These are phyloP conservation scores for Alternaria sp. DNA, from an alignment of 2,329 filamentous ascomycete species.

Conservation along the genomic window DNA sequence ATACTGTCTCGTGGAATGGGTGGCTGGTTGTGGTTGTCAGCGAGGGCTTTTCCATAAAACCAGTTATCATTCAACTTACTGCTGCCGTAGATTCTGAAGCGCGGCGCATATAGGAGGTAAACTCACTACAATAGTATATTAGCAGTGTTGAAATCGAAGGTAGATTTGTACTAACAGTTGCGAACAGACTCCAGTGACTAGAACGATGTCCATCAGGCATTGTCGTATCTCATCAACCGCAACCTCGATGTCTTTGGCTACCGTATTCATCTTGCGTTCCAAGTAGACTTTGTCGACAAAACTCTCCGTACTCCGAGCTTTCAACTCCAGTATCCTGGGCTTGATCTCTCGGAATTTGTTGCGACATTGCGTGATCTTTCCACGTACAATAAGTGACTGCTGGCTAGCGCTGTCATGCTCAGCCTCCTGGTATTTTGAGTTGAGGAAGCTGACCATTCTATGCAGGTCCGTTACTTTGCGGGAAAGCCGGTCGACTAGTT, in stretches of 20 bases:
- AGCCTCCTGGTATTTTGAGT: slow-evolving; percentile 14
- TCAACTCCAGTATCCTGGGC: slow-evolving; percentile 11
- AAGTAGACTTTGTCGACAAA: slow-evolving; percentile 19
- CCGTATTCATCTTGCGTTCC: slow-evolving; percentile 15
- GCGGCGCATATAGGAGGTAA: background rate
- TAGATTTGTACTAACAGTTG: background rate
- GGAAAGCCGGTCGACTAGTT: slow-evolving; percentile 2
- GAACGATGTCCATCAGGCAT: slow-evolving; percentile 10
- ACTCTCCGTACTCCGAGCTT: slow-evolving; percentile 11
- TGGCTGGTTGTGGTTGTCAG: background rate
- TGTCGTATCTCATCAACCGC: slow-evolving; percentile 20
- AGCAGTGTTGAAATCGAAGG: background rate
- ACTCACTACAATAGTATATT: background rate
- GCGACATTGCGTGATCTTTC: slow-evolving; percentile 13
- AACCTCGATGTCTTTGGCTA: slow-evolving; percentile 19
- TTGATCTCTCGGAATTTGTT: slow-evolving; percentile 15
- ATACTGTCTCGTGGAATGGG: background rate
- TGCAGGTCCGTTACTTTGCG: slow-evolving; percentile 13
- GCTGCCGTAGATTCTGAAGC: background rate
- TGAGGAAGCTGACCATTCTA: slow-evolving; percentile 13
- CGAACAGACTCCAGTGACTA: background rate
- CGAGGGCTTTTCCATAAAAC: background rate
- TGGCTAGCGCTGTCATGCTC: background rate
- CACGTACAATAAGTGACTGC: slow-evolving; percentile 12
- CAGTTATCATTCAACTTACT: background rate